Evolutionary conservation across 208 protist genomes (phyloP).

Genomic region (Trypanosoma avium): DNA sequence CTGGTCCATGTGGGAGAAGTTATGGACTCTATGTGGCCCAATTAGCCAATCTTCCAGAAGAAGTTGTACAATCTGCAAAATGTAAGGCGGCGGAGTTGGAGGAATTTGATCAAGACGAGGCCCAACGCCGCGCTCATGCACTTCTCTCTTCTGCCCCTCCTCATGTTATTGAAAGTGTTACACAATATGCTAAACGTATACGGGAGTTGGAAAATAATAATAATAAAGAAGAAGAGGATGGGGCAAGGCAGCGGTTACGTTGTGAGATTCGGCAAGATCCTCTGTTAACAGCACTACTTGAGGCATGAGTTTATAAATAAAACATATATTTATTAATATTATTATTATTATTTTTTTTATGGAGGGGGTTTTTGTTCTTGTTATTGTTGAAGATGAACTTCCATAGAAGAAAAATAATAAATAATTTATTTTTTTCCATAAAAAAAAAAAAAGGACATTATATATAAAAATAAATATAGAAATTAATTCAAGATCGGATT

Average conservation of each 20-base stretch:
- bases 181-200: conserved; percentile 69
- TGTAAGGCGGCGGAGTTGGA: conserved; percentile 88
- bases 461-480: too few species aligned
- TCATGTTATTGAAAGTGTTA: conserved; percentile 36
- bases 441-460: too few species aligned
- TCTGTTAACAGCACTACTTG: conserved; percentile 32
- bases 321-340: conserved; percentile 1
- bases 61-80: conserved; percentile 76
- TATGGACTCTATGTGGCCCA: conserved; percentile 93
- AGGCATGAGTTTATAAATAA: conserved; percentile 7
- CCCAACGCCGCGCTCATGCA: background rate
- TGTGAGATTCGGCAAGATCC: conserved; percentile 50
- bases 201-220: conserved; percentile 46
- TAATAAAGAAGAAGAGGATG: conserved; percentile 18
- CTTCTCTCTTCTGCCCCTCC: conserved; percentile 19
- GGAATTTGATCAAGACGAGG: conserved; percentile 55
- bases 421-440: too few species aligned
- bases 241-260: conserved; percentile 37
- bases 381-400: too few species aligned
- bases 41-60: conserved; percentile 80
- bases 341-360: background rate
- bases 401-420: too few species aligned
- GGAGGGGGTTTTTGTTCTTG: background rate
- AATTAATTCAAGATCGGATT: too few species aligned
- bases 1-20: conserved; percentile 86